Percentiles rank a stretch among this genome's conserved stretches.
Conservation (phyloP, 129 eudicot genomes). For the Arctium minus region DNA sequence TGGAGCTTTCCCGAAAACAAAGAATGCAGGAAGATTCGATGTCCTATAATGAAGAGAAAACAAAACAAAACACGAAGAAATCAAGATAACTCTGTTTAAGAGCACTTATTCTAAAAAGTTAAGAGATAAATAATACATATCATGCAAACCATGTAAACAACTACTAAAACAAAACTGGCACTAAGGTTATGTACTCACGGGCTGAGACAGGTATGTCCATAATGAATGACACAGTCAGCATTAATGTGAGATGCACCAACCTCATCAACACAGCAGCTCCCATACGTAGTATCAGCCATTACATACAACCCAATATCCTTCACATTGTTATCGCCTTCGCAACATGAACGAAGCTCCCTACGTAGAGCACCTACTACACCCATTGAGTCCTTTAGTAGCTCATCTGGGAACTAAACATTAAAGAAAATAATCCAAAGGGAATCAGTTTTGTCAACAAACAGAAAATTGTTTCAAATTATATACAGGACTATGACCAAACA, state of each 20-base stretch:
- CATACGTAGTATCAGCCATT: conserved; percentile 97
- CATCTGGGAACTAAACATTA: conserved; percentile 76
- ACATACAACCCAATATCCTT: conserved; percentile 67
- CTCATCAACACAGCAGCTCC: conserved; percentile 97
- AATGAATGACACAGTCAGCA: conserved; percentile 95
- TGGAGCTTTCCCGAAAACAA: conserved; percentile 74
- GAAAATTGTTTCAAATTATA: neutral
- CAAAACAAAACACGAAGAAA: neutral
- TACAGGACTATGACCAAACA: neutral
- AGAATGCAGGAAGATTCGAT: conserved; percentile 74
- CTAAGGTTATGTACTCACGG: conserved; percentile 54
- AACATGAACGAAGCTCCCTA: conserved; percentile 38
- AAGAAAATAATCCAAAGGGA: neutral
- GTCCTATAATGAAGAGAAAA: conserved; percentile 50
- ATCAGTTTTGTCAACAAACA: neutral
- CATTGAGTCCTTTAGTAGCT: conserved; percentile 77
- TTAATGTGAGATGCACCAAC: conserved; percentile 87
- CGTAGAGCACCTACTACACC: conserved; percentile 56
- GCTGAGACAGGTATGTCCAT: conserved; percentile 94
- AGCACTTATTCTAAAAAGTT: neutral
- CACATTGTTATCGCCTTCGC: conserved; percentile 13
- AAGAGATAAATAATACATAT: neutral
- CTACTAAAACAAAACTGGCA: neutral
- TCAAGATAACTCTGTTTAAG: neutral
- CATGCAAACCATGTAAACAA: neutral